Evolutionary conservation across 345 rosid genomes (phyloP).

Genomic region (Arabis alpina): DNA sequence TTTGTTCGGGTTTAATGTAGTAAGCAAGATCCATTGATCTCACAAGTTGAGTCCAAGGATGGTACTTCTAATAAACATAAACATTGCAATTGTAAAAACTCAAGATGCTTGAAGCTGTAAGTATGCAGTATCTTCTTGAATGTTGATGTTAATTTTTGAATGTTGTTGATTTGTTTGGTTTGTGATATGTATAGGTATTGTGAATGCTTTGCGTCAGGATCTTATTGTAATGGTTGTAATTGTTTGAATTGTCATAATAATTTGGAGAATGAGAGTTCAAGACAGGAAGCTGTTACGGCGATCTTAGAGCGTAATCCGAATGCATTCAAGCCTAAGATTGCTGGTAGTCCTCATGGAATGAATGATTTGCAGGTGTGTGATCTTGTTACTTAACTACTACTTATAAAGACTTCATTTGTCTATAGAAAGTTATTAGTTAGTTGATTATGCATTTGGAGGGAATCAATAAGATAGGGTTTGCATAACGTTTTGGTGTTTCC

Average conservation of each 20-base stretch:
- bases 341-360: constrained; percentile 61
- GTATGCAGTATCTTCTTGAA: constrained; percentile 21
- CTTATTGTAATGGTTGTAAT: constrained; percentile 78
- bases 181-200: constrained; percentile 61
- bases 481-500: constrained; percentile 9
- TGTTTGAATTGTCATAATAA: constrained; percentile 79
- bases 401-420: not conserved
- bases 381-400: constrained; percentile 8
- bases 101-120: constrained; percentile 85
- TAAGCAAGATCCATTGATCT: constrained; percentile 53
- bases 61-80: constrained; percentile 65
- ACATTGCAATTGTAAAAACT: constrained; percentile 77
- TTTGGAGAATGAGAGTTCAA: constrained; percentile 58
- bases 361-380: constrained; percentile 56
- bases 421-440: no score
- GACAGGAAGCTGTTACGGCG: constrained; percentile 63
- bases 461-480: not conserved
- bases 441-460: constrained; percentile 2
- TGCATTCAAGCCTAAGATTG: constrained; percentile 78
- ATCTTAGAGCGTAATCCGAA: constrained; percentile 74
- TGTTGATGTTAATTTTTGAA: not conserved
- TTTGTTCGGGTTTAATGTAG: constrained; percentile 37
- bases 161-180: not conserved
- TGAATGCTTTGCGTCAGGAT: constrained; percentile 85
- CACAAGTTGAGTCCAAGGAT: constrained; percentile 53